Percentiles rank a stretch among this genome's conserved stretches.
Evolutionary conservation across 768 basidiomycete species (phyloP).

Genomic region (Suillus weaverae): DNA sequence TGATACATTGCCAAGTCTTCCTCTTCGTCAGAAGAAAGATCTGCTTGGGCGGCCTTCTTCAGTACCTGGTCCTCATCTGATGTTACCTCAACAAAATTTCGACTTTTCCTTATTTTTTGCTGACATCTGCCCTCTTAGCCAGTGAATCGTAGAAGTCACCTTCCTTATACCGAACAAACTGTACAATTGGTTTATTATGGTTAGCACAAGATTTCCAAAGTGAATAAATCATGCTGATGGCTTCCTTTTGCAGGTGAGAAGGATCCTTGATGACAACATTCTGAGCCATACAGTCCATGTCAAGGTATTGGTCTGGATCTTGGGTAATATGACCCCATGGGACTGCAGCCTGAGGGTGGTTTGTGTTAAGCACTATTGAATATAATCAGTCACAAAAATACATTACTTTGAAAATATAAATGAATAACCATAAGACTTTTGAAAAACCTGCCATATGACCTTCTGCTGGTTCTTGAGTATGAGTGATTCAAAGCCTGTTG

Average conservation of each 20-base stretch:
- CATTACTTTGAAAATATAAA: background rate
- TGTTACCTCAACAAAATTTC: background rate
- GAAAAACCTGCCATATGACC: background rate
- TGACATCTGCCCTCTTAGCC: background rate
- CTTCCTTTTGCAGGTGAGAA: no score
- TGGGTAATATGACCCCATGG: background rate
- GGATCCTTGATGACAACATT: no score
- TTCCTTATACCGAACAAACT: no score
- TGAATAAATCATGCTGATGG: no score
- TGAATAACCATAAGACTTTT: conserved; percentile 1
- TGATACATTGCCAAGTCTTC: background rate
- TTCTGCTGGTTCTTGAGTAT: conserved; percentile 4
- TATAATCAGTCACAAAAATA: background rate
- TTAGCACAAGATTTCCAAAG: no score
- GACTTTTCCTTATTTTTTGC: background rate
- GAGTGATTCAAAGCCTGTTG: background rate
- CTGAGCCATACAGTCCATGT: background rate
- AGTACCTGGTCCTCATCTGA: background rate
- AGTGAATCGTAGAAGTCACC: no score
- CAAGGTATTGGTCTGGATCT: background rate
- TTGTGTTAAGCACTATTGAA: background rate
- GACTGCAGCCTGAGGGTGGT: background rate
- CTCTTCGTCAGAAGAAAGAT: background rate
- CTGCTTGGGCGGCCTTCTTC: background rate
- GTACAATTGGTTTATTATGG: no score